A percentile compares a stretch with the other conserved stretches of the same genome.
Conservation (phyloP, 2,329 filamentous ascomycete species). For the Ophiostoma piceae region DNA sequence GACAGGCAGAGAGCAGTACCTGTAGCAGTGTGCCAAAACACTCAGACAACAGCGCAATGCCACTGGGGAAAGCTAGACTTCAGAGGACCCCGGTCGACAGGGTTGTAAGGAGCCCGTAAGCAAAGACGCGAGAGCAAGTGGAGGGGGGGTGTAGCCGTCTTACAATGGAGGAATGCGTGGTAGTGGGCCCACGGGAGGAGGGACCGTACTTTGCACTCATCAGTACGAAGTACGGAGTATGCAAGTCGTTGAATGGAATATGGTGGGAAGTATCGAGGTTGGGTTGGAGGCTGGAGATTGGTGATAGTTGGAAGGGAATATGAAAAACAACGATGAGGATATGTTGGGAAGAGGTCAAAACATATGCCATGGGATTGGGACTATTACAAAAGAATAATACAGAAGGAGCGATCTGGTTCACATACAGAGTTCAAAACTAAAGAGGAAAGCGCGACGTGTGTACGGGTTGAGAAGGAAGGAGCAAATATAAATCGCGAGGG, state of each 20-base stretch:
- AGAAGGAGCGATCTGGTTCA: background rate
- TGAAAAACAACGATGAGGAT: background rate
- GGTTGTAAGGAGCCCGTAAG: constrained; percentile 3
- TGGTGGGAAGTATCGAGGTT: constrained; percentile 9
- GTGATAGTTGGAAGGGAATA: background rate
- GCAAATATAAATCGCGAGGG: background rate
- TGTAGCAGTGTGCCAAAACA: background rate
- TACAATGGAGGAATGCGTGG: constrained; percentile 17
- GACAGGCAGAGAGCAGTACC: constrained; percentile 10
- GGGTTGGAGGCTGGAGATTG: background rate
- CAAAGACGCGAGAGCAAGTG: constrained; percentile 11
- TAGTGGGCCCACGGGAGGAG: constrained; percentile 24
- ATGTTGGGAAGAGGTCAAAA: background rate
- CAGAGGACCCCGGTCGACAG: background rate
- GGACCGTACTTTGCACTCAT: background rate
- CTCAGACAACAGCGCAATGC: background rate
- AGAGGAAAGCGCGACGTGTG: background rate
- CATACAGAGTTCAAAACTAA: background rate
- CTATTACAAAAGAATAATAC: background rate
- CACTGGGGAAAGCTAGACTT: background rate
- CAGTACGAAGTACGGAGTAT: too few relatives aligned
- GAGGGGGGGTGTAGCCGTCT: constrained; percentile 12
- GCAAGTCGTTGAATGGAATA: constrained; percentile 14
- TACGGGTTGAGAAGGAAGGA: background rate
- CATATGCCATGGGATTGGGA: background rate